These are phyloP conservation scores for Artomyces pyxidatus DNA, from an alignment of 768 basidiomycete species.

Conservation along the genomic window DNA sequence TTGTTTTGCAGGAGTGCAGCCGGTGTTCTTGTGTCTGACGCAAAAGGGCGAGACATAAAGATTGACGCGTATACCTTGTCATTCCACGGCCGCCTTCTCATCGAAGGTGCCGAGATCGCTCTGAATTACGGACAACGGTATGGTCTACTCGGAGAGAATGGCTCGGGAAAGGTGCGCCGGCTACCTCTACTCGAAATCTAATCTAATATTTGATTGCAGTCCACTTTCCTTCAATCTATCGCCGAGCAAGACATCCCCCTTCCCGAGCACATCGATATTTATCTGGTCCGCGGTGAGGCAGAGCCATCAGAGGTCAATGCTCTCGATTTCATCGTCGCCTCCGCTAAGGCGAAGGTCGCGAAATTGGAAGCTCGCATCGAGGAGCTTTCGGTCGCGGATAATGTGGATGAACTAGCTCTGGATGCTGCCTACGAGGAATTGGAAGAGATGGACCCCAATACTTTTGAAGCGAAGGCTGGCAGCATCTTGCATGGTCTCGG, in stretches of 20 bases:
- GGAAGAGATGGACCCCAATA: constrained; percentile 92
- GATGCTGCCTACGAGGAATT: constrained; percentile 91
- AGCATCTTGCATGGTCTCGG: constrained; percentile 97
- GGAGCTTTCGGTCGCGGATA: constrained; percentile 83
- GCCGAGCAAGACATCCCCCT: constrained; percentile 94
- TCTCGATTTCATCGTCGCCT: constrained; percentile 93
- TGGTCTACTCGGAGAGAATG: constrained; percentile 94
- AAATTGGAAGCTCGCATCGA: constrained; percentile 91
- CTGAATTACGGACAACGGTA: constrained; percentile 91
- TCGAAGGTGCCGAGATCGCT: constrained; percentile 62
- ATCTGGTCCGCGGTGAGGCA: constrained; percentile 92
- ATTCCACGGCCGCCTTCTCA: constrained; percentile 88
- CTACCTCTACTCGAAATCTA: constrained; percentile 4
- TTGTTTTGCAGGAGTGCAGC: constrained; percentile 63
- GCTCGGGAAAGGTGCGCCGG: constrained; percentile 85
- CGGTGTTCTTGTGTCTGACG: constrained; percentile 89
- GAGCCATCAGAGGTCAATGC: constrained; percentile 94
- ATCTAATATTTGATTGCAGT: constrained; percentile 36
- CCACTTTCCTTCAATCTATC: constrained; percentile 92
- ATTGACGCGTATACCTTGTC: constrained; percentile 93
- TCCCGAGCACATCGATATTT: constrained; percentile 93
- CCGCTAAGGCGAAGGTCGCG: constrained; percentile 89
- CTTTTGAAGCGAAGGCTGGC: constrained; percentile 93
- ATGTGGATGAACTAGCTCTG: constrained; percentile 80
- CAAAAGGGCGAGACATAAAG: constrained; percentile 93